Conservation (phyloP, 495 filamentous ascomycete species). For the Penicillium nucicola region DNA sequence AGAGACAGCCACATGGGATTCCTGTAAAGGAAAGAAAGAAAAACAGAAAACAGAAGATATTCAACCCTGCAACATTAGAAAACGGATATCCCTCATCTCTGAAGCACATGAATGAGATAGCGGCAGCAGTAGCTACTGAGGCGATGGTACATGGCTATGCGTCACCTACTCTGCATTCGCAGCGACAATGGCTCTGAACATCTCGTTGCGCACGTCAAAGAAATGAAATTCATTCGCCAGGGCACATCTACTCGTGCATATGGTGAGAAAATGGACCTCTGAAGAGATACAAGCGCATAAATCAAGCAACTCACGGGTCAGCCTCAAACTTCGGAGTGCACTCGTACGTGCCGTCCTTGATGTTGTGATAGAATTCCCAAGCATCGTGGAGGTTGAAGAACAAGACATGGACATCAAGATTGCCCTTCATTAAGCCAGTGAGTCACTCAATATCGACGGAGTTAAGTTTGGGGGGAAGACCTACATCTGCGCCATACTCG, state of each 20-base stretch:
- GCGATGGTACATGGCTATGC: too few species aligned
- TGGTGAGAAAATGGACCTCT: not conserved
- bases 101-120: too few species aligned
- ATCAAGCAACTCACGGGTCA: slow-evolving; percentile 40
- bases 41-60: too few species aligned
- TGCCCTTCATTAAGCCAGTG: not conserved
- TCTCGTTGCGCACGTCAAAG: too few species aligned
- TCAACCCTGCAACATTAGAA: too few species aligned
- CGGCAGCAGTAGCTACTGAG: too few species aligned
- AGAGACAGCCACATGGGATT: too few species aligned
- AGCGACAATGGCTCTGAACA: too few species aligned
- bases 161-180: too few species aligned
- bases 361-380: slow-evolving; percentile 26
- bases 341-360: not conserved
- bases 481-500: not conserved
- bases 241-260: not conserved
- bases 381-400: slow-evolving; percentile 43
- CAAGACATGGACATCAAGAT: slow-evolving; percentile 24
- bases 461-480: not conserved
- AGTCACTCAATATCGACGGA: slow-evolving; percentile 3
- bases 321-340: slow-evolving; percentile 34
- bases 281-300: not conserved
- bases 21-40: too few species aligned
- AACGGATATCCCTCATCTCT: too few species aligned
- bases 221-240: too few species aligned